phyloP scores from a whole-genome alignment of 441 rosid genomes.

The Croton laevigatus region DNA sequence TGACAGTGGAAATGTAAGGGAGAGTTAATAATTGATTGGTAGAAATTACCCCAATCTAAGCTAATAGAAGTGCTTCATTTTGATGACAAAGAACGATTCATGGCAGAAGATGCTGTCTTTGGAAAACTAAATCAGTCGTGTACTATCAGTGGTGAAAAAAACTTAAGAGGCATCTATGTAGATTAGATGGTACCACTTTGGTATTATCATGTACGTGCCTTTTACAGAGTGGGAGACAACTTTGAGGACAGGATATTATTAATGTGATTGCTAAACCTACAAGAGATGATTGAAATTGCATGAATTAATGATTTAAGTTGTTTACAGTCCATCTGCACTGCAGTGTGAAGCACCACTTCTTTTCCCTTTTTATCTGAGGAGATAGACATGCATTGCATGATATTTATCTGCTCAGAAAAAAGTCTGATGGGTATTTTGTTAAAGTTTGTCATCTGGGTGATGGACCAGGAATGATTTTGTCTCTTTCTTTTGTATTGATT shows the following conservation, averaged over 20 bases:
- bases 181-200: background rate
- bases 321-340: background rate
- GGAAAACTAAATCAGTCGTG: background rate
- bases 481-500: background rate
- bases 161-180: background rate
- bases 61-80: background rate
- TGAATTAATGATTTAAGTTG: background rate
- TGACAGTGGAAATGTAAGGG: background rate
- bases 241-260: background rate
- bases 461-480: background rate
- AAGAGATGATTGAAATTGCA: background rate
- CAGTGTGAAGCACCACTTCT: background rate
- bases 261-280: background rate
- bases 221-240: background rate
- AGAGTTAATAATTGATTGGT: background rate
- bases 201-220: background rate
- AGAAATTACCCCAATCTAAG: background rate
- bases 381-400: background rate
- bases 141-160: background rate
- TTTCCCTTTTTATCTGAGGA: background rate
- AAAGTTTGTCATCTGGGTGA: background rate
- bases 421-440: background rate
- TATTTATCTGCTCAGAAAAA: background rate
- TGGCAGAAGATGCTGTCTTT: background rate
- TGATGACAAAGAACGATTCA: background rate